A percentile compares a stretch with the other conserved stretches of the same genome.
These are phyloP conservation scores for Nyssa sinensis DNA, from an alignment of 148 eudicot genomes.

Conservation along the genomic window DNA sequence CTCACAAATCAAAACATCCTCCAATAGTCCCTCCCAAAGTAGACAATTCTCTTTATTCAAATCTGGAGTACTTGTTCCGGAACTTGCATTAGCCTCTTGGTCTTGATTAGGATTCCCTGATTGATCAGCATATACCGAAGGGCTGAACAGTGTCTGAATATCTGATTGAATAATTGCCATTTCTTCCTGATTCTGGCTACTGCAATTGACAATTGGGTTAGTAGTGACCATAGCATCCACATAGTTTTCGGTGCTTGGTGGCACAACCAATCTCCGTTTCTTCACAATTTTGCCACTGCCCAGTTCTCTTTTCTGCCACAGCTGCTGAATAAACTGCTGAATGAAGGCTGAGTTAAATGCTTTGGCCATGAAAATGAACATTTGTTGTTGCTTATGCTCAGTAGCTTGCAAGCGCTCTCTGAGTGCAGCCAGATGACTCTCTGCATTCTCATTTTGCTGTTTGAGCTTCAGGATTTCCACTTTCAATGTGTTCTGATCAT, in stretches of 20 bases:
- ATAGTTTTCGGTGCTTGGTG: conserved; percentile 12
- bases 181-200: conserved; percentile 25
- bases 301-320: conserved; percentile 35
- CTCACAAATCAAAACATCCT: conserved; percentile 58
- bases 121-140: conserved; percentile 19
- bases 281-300: conserved; percentile 34
- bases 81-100: conserved; percentile 21
- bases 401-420: conserved; percentile 40
- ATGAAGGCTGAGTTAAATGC: conserved; percentile 41
- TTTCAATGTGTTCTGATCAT: conserved; percentile 40
- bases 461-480: conserved; percentile 46
- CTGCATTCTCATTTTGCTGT: conserved; percentile 47
- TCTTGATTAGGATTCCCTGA: conserved; percentile 21
- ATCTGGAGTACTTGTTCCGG: conserved; percentile 27
- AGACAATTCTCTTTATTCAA: conserved; percentile 45
- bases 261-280: conserved; percentile 39
- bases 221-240: neutral
- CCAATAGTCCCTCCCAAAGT: conserved; percentile 71
- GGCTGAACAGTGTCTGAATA: conserved; percentile 26
- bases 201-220: conserved; percentile 8
- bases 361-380: conserved; percentile 49
- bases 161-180: conserved; percentile 30
- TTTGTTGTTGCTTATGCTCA: conserved; percentile 49
- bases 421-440: conserved; percentile 34
- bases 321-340: conserved; percentile 32